Evolutionary conservation across 805 yeast species (phyloP).

Genomic region (Metschnikowia reukaufii): DNA sequence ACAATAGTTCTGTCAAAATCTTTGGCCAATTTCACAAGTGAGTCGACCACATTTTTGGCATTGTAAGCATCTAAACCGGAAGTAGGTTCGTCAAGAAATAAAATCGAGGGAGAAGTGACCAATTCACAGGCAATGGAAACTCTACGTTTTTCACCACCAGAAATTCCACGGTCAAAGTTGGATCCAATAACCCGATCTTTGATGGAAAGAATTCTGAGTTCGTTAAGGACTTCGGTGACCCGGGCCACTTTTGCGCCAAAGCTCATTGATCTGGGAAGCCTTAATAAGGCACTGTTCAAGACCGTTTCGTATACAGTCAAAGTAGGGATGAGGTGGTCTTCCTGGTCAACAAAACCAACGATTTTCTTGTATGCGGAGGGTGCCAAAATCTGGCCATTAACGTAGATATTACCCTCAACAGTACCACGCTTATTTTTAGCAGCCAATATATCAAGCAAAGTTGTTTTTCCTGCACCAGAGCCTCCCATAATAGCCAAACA

Average conservation of each 20-base stretch:
- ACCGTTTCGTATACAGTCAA: slow-evolving; percentile 96
- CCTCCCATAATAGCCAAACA: slow-evolving; percentile 97
- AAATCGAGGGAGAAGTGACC: slow-evolving; percentile 81
- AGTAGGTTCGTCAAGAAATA: slow-evolving; percentile 90
- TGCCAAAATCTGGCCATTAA: slow-evolving; percentile 65
- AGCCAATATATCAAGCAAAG: slow-evolving; percentile 87
- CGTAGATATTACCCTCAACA: slow-evolving; percentile 62
- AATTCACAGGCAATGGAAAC: slow-evolving; percentile 93
- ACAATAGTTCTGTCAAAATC: slow-evolving; percentile 84
- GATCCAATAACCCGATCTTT: slow-evolving; percentile 87
- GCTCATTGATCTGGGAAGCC: slow-evolving; percentile 84
- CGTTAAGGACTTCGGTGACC: slow-evolving; percentile 81
- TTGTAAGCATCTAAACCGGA: slow-evolving; percentile 94
- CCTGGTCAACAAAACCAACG: slow-evolving; percentile 95
- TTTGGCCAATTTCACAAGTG: slow-evolving; percentile 74
- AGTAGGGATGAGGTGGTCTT: slow-evolving; percentile 86
- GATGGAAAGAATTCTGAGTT: slow-evolving; percentile 78
- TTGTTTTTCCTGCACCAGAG: slow-evolving; percentile 98
- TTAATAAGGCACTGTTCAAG: slow-evolving; percentile 81
- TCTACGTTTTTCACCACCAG: slow-evolving; percentile 90
- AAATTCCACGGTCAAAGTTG: slow-evolving; percentile 85
- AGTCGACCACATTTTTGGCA: slow-evolving; percentile 87
- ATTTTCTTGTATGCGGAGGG: slow-evolving; percentile 56
- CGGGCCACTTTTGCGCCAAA: slow-evolving; percentile 67
- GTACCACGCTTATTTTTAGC: slow-evolving; percentile 79